Evolutionary conservation across 306 rosid species (phyloP).

Genomic region (Nissolia schottii): DNA sequence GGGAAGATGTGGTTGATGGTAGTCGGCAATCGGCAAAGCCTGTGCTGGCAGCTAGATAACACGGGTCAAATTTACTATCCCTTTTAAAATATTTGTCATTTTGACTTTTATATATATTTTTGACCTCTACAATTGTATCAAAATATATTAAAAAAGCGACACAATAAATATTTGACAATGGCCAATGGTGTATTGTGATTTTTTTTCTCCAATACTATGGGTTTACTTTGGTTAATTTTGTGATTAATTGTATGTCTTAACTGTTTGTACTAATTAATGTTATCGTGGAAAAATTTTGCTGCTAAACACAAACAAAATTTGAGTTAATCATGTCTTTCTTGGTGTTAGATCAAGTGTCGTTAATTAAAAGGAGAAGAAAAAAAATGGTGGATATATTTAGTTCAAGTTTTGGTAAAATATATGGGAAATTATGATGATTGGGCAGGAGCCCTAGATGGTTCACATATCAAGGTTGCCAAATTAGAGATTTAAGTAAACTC

Average conservation of each 20-base stretch:
- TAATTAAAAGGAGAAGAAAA: background rate
- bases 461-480: too few species aligned
- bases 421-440: background rate
- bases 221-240: background rate
- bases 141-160: too few species aligned
- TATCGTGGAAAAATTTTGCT: background rate
- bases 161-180: too few species aligned
- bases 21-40: constrained; percentile 7
- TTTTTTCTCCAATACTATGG: background rate
- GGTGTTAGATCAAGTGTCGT: background rate
- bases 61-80: too few species aligned
- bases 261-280: too few species aligned
- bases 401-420: background rate
- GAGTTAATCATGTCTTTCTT: background rate
- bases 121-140: too few species aligned
- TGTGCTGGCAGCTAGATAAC: background rate
- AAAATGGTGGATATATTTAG: background rate
- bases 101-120: too few species aligned
- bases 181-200: background rate
- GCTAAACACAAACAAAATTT: background rate
- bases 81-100: too few species aligned
- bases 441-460: too few species aligned
- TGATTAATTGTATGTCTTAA: background rate
- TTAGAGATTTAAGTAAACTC: too few species aligned
- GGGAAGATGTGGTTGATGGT: constrained; percentile 45